Evolutionary conservation across 2,329 filamentous ascomycete genomes (phyloP).

Genomic region (Stagonosporopsis rhizophila): DNA sequence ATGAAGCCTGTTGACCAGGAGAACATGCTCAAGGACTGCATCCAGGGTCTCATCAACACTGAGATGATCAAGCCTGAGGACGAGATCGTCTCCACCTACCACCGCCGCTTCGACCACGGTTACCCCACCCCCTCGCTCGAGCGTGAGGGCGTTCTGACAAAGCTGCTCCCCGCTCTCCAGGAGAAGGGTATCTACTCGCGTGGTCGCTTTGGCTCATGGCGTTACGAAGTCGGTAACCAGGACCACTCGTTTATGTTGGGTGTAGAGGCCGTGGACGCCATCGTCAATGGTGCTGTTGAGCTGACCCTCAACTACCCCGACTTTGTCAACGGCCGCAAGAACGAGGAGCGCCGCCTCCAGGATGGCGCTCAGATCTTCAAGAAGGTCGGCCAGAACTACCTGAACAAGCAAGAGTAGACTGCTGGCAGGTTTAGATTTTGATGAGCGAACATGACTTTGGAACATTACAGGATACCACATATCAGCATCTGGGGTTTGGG

Average conservation of each 20-base stretch:
- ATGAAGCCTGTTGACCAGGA: conserved; percentile 92
- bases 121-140: conserved; percentile 96
- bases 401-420: conserved; percentile 21
- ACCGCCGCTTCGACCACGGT: conserved; percentile 96
- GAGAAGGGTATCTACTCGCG: conserved; percentile 91
- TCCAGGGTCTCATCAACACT: conserved; percentile 97
- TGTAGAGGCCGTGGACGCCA: conserved; percentile 90
- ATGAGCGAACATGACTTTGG: conserved; percentile 17
- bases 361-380: conserved; percentile 66
- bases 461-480: conserved; percentile 23
- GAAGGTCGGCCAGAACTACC: conserved; percentile 21
- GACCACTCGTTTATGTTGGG: conserved; percentile 98
- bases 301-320: conserved; percentile 95
- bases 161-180: conserved; percentile 92
- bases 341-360: conserved; percentile 68
- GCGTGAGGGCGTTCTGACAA: conserved; percentile 90
- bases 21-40: conserved; percentile 86
- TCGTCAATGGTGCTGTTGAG: conserved; percentile 87
- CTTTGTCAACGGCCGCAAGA: conserved; percentile 83
- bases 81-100: conserved; percentile 97
- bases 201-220: conserved; percentile 97
- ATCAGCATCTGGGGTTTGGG: conserved; percentile 20
- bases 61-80: conserved; percentile 91
- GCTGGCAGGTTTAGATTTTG: conserved; percentile 13
- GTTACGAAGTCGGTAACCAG: conserved; percentile 97